Evolutionary conservation across 768 basidiomycete genomes (phyloP).

Genomic region (Gautieria morchelliformis): DNA sequence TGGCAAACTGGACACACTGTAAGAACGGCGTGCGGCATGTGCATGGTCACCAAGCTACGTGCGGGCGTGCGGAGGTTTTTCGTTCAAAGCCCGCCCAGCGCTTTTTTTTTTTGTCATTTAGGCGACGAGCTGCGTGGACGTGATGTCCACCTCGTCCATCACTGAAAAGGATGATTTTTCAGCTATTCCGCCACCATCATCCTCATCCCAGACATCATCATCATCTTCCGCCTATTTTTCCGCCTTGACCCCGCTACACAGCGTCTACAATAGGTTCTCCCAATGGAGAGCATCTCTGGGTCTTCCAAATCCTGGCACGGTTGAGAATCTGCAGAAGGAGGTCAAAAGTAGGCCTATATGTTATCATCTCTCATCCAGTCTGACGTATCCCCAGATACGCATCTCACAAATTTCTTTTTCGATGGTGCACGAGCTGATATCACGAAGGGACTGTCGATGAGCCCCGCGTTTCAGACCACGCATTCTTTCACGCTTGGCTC

Average conservation of each 20-base stretch:
- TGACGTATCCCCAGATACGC: constrained; percentile 52
- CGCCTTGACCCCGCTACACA: constrained; percentile 45
- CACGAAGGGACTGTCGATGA: constrained; percentile 84
- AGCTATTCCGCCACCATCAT: constrained; percentile 25
- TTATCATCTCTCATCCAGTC: neutral
- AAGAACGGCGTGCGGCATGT: too few relatives aligned
- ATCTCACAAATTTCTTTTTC: constrained; percentile 89
- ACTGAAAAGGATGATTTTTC: constrained; percentile 34
- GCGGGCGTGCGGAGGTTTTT: too few relatives aligned
- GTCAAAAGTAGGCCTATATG: constrained; percentile 55
- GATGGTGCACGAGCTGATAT: constrained; percentile 97
- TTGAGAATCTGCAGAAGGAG: constrained; percentile 90
- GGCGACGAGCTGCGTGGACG: neutral
- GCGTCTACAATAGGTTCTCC: constrained; percentile 62
- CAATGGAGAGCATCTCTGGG: constrained; percentile 75
- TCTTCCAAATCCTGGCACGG: constrained; percentile 84
- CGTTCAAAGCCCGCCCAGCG: neutral
- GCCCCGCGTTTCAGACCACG: constrained; percentile 96
- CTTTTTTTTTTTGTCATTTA: neutral
- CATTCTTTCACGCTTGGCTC: constrained; percentile 92
- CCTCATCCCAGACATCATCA: constrained; percentile 20
- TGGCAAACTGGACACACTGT: too few relatives aligned
- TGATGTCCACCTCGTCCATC: constrained; percentile 38
- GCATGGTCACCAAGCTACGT: too few relatives aligned
- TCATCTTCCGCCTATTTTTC: neutral